These are phyloP conservation scores for Fusarium sp. DNA, from an alignment of 2,329 filamentous ascomycete genomes.

Conservation along the genomic window DNA sequence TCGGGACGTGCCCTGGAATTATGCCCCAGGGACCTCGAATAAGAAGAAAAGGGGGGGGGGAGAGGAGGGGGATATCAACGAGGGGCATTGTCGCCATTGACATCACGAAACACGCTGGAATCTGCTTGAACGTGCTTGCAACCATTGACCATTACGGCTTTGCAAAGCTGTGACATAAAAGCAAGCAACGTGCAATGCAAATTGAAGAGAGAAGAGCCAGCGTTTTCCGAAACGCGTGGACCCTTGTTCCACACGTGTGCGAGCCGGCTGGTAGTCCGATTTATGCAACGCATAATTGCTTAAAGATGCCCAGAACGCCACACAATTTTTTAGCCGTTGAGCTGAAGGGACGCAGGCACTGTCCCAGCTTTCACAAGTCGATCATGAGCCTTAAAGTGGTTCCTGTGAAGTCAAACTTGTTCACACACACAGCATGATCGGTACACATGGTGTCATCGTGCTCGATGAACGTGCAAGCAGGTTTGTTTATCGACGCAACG, in stretches of 20 bases:
- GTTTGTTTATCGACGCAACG: conserved; percentile 20
- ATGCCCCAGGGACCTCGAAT: conserved; percentile 35
- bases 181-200: conserved; percentile 8
- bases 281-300: conserved; percentile 41
- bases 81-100: conserved; percentile 29
- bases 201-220: conserved; percentile 30
- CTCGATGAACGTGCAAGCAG: conserved; percentile 15
- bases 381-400: conserved; percentile 30
- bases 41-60: conserved; percentile 37
- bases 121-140: conserved; percentile 12
- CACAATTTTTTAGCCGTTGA: conserved; percentile 14
- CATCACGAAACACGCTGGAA: conserved; percentile 37
- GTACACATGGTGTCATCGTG: conserved; percentile 24
- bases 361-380: conserved; percentile 25
- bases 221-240: conserved; percentile 41
- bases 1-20: conserved; percentile 43
- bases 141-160: conserved; percentile 6
- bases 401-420: conserved; percentile 3
- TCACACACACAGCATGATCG: background rate
- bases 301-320: conserved; percentile 23
- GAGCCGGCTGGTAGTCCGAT: conserved; percentile 26
- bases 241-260: conserved; percentile 47
- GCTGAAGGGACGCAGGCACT: conserved; percentile 3
- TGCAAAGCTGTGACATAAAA: conserved; percentile 10
- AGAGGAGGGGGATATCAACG: conserved; percentile 15